Percentiles rank a stretch among this genome's conserved stretches.
Conservation (phyloP, 2,329 filamentous ascomycete genomes). For the Chalara sp. region DNA sequence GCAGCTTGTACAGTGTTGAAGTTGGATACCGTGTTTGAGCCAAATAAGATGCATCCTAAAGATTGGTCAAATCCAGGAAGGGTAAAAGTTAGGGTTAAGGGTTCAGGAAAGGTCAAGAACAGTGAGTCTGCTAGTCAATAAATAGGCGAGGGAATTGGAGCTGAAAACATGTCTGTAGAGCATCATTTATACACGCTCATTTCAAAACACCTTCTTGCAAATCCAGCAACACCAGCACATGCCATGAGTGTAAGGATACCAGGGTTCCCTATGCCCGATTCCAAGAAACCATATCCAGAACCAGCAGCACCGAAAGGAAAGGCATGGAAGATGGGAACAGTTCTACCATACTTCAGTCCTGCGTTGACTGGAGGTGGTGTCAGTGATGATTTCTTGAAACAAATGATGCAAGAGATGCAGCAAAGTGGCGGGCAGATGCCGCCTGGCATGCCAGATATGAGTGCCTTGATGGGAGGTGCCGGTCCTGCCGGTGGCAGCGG, state of each 20-base stretch:
- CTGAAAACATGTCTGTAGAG: slow-evolving; percentile 41
- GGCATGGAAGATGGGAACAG: slow-evolving; percentile 74
- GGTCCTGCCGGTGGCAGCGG: slow-evolving; percentile 22
- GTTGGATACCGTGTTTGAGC: slow-evolving; percentile 74
- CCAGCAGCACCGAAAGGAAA: slow-evolving; percentile 68
- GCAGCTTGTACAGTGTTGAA: slow-evolving; percentile 72
- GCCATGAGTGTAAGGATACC: slow-evolving; percentile 68
- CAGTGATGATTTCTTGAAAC: slow-evolving; percentile 88
- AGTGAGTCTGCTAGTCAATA: slow-evolving; percentile 38
- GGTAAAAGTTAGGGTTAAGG: slow-evolving; percentile 71
- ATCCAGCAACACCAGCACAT: slow-evolving; percentile 70
- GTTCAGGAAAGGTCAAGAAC: slow-evolving; percentile 55
- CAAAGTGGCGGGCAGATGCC: slow-evolving; percentile 18
- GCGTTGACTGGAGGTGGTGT: slow-evolving; percentile 90
- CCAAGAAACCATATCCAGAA: slow-evolving; percentile 61
- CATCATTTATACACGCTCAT: slow-evolving; percentile 83
- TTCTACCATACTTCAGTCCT: slow-evolving; percentile 81
- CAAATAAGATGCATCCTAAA: slow-evolving; percentile 86
- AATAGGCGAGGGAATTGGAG: neutral
- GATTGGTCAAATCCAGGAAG: slow-evolving; percentile 97
- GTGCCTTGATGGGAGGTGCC: slow-evolving; percentile 44
- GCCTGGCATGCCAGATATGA: slow-evolving; percentile 32
- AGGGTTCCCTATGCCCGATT: slow-evolving; percentile 57
- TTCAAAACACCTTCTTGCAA: slow-evolving; percentile 63
- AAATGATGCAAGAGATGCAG: slow-evolving; percentile 91